These are phyloP conservation scores for Paramecium tetraurelia DNA, from an alignment of 73 alveolate genomes.

Conservation along the genomic window DNA sequence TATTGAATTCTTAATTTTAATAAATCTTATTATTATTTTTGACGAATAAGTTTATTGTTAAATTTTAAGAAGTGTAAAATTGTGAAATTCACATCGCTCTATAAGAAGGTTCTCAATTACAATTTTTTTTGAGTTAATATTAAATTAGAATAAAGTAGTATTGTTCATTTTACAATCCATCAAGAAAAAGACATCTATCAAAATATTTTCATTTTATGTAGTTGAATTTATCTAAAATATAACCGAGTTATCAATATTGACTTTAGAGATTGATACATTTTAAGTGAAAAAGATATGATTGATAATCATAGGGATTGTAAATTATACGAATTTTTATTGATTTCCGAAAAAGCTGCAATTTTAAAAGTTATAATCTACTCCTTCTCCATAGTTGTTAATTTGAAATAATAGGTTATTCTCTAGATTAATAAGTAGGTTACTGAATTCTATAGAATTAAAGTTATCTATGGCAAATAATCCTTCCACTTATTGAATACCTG, in stretches of 20 bases:
- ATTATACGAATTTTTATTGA: too few species aligned
- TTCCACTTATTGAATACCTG: neutral
- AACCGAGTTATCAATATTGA: too few species aligned
- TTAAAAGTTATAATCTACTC: neutral
- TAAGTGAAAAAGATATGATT: neutral
- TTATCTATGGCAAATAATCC: neutral
- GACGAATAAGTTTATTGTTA: neutral
- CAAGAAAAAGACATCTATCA: neutral
- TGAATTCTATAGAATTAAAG: neutral
- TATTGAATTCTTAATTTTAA: neutral
- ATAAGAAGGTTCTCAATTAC: neutral
- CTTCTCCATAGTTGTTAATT: neutral
- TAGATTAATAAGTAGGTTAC: neutral
- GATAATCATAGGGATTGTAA: neutral
- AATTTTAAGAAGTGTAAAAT: neutral
- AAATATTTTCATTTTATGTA: neutral
- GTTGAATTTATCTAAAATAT: neutral
- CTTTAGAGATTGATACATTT: neutral
- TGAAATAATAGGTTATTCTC: neutral
- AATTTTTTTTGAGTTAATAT: neutral
- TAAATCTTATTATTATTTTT: neutral
- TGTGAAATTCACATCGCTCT: neutral
- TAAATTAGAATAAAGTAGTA: neutral
- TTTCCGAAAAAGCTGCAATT: too few species aligned
- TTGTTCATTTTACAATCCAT: neutral